Base-by-base conservation (phyloP, 495 filamentous ascomycete species). In the Cenococcum geophilum region DNA sequence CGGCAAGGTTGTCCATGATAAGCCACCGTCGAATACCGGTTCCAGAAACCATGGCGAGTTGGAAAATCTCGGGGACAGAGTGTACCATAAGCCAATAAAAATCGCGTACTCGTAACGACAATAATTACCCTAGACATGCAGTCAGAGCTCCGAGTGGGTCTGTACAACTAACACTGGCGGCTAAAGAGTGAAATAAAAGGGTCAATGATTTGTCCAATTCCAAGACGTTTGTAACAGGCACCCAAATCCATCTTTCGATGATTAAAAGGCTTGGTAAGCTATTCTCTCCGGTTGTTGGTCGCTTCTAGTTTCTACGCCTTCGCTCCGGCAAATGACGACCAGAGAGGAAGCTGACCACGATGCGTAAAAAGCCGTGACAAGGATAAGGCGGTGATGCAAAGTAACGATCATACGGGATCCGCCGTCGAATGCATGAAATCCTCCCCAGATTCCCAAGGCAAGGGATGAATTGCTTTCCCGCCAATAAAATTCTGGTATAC, bases 181-280 rank as follows among this genome's bases (percentile, higher is more conserved):
- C 53, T 56, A 56, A 66, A 56, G 63, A 55, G 60, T 60, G 60
- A 67, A 60, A 63, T 63, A 56, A 48, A 35, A 60, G 32, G 37
- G 48, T 10, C n/a, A 18, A 21, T 51, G 16, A 23, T 51, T 22
- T 23, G 4, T 18, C 16, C 48, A 51, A 52, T 52, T 52, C 16
- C 6, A 5, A 52, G 49, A 25, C 49, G 21, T 52, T 23, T 32
- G 49, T 1, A 21, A 6, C 49, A 23, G 5, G 16, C 16, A 23
- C 18, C 48, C 48, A 22, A 27, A 12, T 27, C 11, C 48, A 27
- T 27, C 48, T 23, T 23, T 32, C 22, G 23, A 25, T 16, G 16
- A 23, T 0, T 23, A 16, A 20, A 32, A 22, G 0, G 49, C 16
- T 27, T 23, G 49, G 16, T 23, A 23, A 45, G 18, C 18, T 18